Base-by-base conservation (phyloP, 2,329 filamentous ascomycete genomes). In the Magnaporthales sp. region DNA sequence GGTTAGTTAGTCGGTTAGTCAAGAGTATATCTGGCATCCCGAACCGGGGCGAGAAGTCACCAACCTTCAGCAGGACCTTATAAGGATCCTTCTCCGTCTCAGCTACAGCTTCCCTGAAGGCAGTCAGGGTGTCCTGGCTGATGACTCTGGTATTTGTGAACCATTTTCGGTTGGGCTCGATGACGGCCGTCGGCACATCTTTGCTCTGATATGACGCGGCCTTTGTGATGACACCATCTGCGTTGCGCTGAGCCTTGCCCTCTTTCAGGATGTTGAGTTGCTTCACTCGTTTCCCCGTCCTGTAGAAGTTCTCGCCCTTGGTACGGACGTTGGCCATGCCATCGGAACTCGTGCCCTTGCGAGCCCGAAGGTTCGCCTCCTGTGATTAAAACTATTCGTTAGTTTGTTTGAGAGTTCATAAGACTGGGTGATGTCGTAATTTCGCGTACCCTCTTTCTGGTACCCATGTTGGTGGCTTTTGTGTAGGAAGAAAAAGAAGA, bases 271-370 rank as follows among this genome's bases (percentile, higher is more conserved):
- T 66, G 82, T 94, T 96, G 72, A 96, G 85, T 80, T 92, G 70
- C 67, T 70, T 71, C 58, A 69, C 70, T 64, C 66, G 66, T 64
- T 72, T 70, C 69, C 51, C 64, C 22, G 56, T 38, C 84, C 91
- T 88, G 83, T 98, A 98, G 82, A 98, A 99, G 83, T 98, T 98
- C 84, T 98, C 94, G 80, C 95, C 95, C 82, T 99, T 99, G 73
- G 88, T 84, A 74, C 89, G 92, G 75, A 98, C 91, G 81, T 98
- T 98, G 74, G 81, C 88, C 87, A 97, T 92, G 77, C 92, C 92
- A 87, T 95, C 90, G 71, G 86, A 86, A 64, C 86, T 86, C 81
- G 93, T 94, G 72, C 92, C 92, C 85, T 97, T 89, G 77, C 93
- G 91, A 81, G 85, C 85, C 77, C 91, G 90, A 80, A 94, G 89